A percentile compares a stretch with the other conserved stretches of the same genome.
phyloP scores from a whole-genome alignment of 2,329 filamentous ascomycete genomes.

The Colletotrichum sp. region DNA sequence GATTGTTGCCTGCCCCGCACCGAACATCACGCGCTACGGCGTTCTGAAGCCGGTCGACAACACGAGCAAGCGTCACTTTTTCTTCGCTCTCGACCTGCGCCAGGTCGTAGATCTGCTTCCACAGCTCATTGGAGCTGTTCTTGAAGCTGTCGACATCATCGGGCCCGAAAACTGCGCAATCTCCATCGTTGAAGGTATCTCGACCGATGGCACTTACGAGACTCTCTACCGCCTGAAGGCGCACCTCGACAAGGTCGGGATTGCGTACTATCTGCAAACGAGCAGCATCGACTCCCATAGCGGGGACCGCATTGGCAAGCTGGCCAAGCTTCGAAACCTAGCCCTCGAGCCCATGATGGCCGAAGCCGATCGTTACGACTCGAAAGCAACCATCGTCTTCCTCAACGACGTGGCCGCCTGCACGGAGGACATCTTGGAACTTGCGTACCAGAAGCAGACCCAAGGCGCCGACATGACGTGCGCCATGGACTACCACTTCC shows the following conservation, averaged over 20 bases:
- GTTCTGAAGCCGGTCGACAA: slow-evolving; percentile 4
- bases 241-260: slow-evolving; percentile 43
- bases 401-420: slow-evolving; percentile 60
- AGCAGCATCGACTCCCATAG: slow-evolving; percentile 48
- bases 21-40: slow-evolving; percentile 12
- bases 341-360: slow-evolving; percentile 52
- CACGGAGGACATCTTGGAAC: slow-evolving; percentile 55
- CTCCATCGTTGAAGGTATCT: slow-evolving; percentile 61
- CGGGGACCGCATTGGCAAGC: slow-evolving; percentile 48
- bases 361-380: slow-evolving; percentile 23
- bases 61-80: slow-evolving; percentile 36
- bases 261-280: slow-evolving; percentile 45
- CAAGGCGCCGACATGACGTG: slow-evolving; percentile 63
- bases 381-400: slow-evolving; percentile 50
- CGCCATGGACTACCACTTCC: slow-evolving; percentile 62
- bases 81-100: slow-evolving; percentile 59
- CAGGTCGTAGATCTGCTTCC: slow-evolving; percentile 50
- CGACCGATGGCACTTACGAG: slow-evolving; percentile 57
- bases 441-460: slow-evolving; percentile 47
- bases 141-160: slow-evolving; percentile 54
- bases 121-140: slow-evolving; percentile 54
- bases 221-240: slow-evolving; percentile 47
- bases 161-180: slow-evolving; percentile 55
- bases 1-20: slow-evolving; percentile 34
- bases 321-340: slow-evolving; percentile 57